phyloP scores from a whole-genome alignment of 257 asterid species.

The Solanum sejunctum region DNA sequence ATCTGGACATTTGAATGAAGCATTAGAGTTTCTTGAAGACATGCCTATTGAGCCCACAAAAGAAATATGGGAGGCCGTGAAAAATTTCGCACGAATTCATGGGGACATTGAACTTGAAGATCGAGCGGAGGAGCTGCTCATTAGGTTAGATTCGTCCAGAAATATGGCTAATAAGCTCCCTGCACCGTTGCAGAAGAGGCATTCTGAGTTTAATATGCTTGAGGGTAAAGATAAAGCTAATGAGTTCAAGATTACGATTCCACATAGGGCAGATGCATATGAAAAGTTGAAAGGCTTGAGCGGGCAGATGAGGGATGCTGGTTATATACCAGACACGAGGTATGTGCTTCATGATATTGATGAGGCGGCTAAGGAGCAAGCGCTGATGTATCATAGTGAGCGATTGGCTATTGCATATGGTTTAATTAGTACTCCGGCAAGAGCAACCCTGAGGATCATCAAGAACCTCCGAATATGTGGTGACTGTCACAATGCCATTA shows the following conservation, averaged over 20 bases:
- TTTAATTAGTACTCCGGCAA: conserved; percentile 12
- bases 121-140: conserved; percentile 17
- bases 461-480: conserved; percentile 13
- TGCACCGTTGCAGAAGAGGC: conserved; percentile 8
- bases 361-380: conserved; percentile 10
- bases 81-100: conserved; percentile 15
- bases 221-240: not conserved
- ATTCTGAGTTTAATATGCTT: conserved; percentile 5
- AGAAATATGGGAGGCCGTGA: conserved; percentile 21
- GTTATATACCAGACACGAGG: conserved; percentile 13
- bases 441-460: conserved; percentile 9
- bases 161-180: conserved; percentile 1
- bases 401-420: conserved; percentile 16
- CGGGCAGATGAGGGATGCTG: conserved; percentile 9
- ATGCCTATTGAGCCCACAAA: conserved; percentile 24
- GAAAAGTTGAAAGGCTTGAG: conserved; percentile 4
- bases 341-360: conserved; percentile 13
- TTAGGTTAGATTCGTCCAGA: conserved; percentile 8
- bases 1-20: conserved; percentile 29
- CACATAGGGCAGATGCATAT: not conserved
- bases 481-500: conserved; percentile 14
- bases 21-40: conserved; percentile 23
- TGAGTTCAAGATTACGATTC: not conserved
- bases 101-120: conserved; percentile 35
- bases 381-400: conserved; percentile 14